Conservation (phyloP, 495 filamentous ascomycete genomes). For the Xanthoparmelia taractica region DNA sequence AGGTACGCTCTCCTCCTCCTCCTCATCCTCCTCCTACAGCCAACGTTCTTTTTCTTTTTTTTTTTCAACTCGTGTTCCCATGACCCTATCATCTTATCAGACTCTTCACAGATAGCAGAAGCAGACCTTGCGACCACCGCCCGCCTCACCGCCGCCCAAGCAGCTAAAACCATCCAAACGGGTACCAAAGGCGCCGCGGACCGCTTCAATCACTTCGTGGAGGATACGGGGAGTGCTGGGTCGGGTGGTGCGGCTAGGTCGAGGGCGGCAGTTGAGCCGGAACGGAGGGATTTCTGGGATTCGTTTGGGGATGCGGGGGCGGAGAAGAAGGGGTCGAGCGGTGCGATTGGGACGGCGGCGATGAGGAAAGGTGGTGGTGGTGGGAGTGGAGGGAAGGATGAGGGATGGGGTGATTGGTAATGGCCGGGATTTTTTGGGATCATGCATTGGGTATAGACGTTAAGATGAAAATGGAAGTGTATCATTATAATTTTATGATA, state of each 20-base stretch:
- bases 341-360: slow-evolving; percentile 63
- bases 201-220: slow-evolving; percentile 74
- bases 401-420: slow-evolving; percentile 27
- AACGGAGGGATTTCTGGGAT: slow-evolving; percentile 90
- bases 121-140: slow-evolving; percentile 85
- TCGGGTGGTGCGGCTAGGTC: slow-evolving; percentile 19
- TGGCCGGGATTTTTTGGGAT: neutral
- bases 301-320: slow-evolving; percentile 43
- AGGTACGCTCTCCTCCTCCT: slow-evolving; percentile 42
- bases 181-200: slow-evolving; percentile 67
- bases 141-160: slow-evolving; percentile 55
- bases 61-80: no score
- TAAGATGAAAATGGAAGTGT: neutral
- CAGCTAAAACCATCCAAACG: slow-evolving; percentile 56
- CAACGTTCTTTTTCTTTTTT: no score
- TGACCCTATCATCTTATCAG: neutral
- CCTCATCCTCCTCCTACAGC: no score
- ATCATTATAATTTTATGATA: neutral
- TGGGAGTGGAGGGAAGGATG: slow-evolving; percentile 36
- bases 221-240: slow-evolving; percentile 44
- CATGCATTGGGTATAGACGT: slow-evolving; percentile 3
- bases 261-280: slow-evolving; percentile 43
- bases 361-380: slow-evolving; percentile 50
- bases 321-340: slow-evolving; percentile 21
- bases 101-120: slow-evolving; percentile 57